These are phyloP conservation scores for Aureobasidium namibiae DNA, from an alignment of 2,329 filamentous ascomycete species.

Conservation along the genomic window DNA sequence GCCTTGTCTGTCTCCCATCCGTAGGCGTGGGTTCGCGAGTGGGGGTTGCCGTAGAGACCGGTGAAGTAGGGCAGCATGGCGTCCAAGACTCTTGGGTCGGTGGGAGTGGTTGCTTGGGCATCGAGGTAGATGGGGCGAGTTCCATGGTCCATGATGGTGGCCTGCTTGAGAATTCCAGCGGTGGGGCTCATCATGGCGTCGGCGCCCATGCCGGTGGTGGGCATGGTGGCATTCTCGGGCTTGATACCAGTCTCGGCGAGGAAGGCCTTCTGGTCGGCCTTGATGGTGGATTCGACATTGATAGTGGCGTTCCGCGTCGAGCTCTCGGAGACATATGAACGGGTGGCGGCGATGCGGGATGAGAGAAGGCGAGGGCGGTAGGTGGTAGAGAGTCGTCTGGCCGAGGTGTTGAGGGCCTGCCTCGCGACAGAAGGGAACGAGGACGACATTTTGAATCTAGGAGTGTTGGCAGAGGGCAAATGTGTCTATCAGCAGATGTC, in stretches of 20 bases:
- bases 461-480: not conserved
- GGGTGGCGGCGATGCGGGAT: conserved; percentile 28
- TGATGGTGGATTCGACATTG: conserved; percentile 73
- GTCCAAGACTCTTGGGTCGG: conserved; percentile 89
- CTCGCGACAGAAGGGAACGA: conserved; percentile 60
- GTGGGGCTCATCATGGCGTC: conserved; percentile 64
- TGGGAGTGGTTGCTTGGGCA: conserved; percentile 94
- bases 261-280: conserved; percentile 77
- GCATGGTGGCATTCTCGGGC: conserved; percentile 50
- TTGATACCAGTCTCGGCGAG: conserved; percentile 47
- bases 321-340: conserved; percentile 77
- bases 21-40: conserved; percentile 94
- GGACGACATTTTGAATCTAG: conserved; percentile 31
- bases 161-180: conserved; percentile 78
- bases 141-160: conserved; percentile 86
- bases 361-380: conserved; percentile 31
- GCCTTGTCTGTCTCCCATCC: conserved; percentile 97
- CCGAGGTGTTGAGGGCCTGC: conserved; percentile 59
- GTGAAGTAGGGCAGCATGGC: conserved; percentile 94
- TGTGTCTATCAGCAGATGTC: conserved; percentile 7
- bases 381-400: conserved; percentile 40
- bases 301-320: conserved; percentile 74
- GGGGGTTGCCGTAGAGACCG: conserved; percentile 90
- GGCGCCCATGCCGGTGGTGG: conserved; percentile 48
- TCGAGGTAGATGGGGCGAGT: conserved; percentile 93